Evolutionary conservation across 192 early-diverging fungal genomes (phyloP).

Genomic region (Chytriomyces sp.): DNA sequence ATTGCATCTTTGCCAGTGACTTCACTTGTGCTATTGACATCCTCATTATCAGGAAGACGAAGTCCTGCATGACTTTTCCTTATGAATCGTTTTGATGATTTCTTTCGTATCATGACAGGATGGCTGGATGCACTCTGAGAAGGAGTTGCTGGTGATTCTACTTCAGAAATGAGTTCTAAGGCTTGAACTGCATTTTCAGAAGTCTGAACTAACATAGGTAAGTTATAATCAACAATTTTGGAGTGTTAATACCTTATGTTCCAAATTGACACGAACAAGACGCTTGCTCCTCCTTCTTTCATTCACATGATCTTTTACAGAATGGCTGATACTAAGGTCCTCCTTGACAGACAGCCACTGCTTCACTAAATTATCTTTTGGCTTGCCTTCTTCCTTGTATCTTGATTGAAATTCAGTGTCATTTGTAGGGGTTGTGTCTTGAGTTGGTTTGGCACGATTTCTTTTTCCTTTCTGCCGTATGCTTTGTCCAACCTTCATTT

Average conservation of each 20-base stretch:
- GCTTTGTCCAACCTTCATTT: not conserved
- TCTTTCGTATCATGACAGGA: not conserved
- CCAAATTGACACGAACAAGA: not conserved
- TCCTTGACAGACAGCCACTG: not conserved
- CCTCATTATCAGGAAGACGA: not conserved
- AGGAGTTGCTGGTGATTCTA: not conserved
- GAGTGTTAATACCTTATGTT: not conserved
- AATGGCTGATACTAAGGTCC: not conserved
- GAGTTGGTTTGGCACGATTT: not conserved
- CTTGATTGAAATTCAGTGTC: not conserved
- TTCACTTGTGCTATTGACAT: not conserved
- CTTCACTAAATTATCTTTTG: too few species aligned
- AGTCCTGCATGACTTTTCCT: not conserved
- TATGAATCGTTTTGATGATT: not conserved
- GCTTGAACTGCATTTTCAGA: not conserved
- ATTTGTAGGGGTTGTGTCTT: not conserved
- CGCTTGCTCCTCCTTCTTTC: not conserved
- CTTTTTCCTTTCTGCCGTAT: not conserved
- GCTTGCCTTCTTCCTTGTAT: not conserved
- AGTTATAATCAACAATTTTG: not conserved
- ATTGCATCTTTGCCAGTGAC: not conserved
- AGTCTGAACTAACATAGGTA: not conserved
- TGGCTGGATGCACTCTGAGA: not conserved
- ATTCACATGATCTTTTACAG: too few species aligned
- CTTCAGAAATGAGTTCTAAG: not conserved